Evolutionary conservation across 106 monocot genomes (phyloP), one percentile per base, ranked within the genome.

Genomic region (Phalaenopsis equestris): DNA sequence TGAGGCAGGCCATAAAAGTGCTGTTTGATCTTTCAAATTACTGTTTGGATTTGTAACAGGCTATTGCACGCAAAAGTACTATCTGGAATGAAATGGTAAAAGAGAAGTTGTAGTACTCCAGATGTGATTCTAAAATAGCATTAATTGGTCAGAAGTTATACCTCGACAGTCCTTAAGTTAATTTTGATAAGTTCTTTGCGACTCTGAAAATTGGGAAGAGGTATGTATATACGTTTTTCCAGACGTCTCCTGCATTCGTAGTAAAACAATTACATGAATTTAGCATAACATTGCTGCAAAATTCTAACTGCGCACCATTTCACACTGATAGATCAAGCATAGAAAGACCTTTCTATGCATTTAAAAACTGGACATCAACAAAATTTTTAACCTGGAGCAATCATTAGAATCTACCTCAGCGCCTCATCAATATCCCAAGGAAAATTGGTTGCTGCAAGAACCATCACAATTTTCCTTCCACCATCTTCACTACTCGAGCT

Each of bases 401-500:
- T 65, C 23, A 75, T 78, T 5, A 39, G 9, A 72, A 72, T 64
- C 3, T 76, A 98, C 98, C 98, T 98, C 15, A 98, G 92, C 9
- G 98, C 98, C 82, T 98, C 98, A 82, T 98, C 98, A 78, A 98
- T 98, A 75, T 98, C 98, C 98, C 98, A 98, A 65, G 98, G 98
- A 77, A 98, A 98, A 78, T 98, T 98, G 36, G 98, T 98, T 24
- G 98, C 98, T 45, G 98, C 98, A 84, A 98, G 83, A 42, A 98
- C 98, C 98, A 98, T 98, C 57, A 98, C 98, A 67, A 98, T 98
- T 81, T 98, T 98, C 70, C 70, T 82, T 56, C 77, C 90, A 49
- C 97, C 97, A 86, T 94, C 94, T 61, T 98, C 98, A 56, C 90
- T 89, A 78, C 83, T 82, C 19, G 92, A 82, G 82, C 87, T 92